phyloP scores from a whole-genome alignment of 2,329 filamentous ascomycete genomes.

The Falciphora oryzae region DNA sequence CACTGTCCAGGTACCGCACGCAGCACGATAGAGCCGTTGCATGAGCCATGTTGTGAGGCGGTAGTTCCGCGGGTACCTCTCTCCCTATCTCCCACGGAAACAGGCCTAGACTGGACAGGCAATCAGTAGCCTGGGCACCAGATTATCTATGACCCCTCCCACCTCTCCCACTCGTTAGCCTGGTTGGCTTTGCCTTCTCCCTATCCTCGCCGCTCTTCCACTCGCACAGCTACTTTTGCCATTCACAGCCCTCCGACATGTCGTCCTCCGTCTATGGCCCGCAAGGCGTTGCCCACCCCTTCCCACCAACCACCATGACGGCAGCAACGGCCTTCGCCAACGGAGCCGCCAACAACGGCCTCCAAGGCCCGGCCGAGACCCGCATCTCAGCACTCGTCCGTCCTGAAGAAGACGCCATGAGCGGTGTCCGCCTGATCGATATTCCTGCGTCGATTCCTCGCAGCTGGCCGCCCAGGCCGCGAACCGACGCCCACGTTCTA shows the following conservation, averaged over 20 bases:
- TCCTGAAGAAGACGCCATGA: background rate
- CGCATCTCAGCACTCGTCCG: background rate
- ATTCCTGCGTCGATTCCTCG: background rate
- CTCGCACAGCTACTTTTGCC: too few species aligned
- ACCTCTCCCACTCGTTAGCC: background rate
- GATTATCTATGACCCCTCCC: conserved; percentile 1
- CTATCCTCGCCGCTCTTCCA: too few species aligned
- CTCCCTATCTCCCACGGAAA: background rate
- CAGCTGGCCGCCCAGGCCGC: background rate
- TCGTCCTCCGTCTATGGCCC: background rate
- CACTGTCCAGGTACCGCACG: background rate
- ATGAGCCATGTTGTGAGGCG: too few species aligned
- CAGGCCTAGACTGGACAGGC: too few species aligned
- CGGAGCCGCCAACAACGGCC: background rate
- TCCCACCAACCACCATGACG: background rate
- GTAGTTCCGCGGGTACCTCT: background rate
- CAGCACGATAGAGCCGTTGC: too few species aligned
- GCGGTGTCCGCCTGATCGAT: background rate
- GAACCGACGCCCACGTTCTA: background rate
- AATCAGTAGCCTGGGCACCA: background rate
- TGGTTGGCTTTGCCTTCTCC: background rate
- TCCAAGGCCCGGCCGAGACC: too few species aligned
- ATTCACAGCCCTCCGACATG: background rate
- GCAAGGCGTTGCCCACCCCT: background rate
- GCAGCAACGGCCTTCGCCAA: background rate